A percentile compares a stretch with the other conserved stretches of the same genome.
Conservation (phyloP, 2,329 filamentous ascomycete genomes). For the Pseudogymnoascus destructans region DNA sequence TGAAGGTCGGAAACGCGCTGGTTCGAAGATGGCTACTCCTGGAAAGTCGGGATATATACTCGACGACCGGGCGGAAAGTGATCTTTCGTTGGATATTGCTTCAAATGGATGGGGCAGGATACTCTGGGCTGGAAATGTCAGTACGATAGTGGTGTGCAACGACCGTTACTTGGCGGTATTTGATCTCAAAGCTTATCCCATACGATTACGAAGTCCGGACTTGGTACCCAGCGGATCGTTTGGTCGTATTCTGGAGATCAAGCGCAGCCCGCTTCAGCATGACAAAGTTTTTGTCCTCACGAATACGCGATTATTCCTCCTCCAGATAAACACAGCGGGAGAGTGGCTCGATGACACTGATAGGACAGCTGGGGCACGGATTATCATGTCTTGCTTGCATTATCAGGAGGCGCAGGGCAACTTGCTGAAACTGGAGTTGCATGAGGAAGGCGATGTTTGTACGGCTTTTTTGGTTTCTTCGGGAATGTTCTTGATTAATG, state of each 20-base stretch:
- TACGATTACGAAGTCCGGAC: conserved; percentile 15
- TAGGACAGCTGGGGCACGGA: conserved; percentile 14
- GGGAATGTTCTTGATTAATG: conserved; percentile 18
- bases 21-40: conserved; percentile 11
- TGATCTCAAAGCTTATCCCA: conserved; percentile 18
- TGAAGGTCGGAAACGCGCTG: conserved; percentile 17
- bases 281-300: conserved; percentile 46
- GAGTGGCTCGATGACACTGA: conserved; percentile 12
- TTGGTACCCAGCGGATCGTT: conserved; percentile 14
- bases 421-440: conserved; percentile 30
- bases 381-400: conserved; percentile 35
- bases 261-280: conserved; percentile 33
- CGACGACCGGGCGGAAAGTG: conserved; percentile 15
- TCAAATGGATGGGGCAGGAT: conserved; percentile 36
- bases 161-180: conserved; percentile 26
- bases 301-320: conserved; percentile 23
- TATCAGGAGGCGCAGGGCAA: conserved; percentile 29
- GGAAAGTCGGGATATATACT: conserved; percentile 20
- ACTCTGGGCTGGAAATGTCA: conserved; percentile 34
- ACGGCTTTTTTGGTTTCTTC: conserved; percentile 19
- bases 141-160: conserved; percentile 34
- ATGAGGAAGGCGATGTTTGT: conserved; percentile 15
- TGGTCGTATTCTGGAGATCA: conserved; percentile 46
- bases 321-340: conserved; percentile 19
- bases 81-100: conserved; percentile 10